A percentile compares a stretch with the other conserved stretches of the same genome.
phyloP scores from a whole-genome alignment of 441 rosid species.

The Pelargonium cotyledonis region DNA sequence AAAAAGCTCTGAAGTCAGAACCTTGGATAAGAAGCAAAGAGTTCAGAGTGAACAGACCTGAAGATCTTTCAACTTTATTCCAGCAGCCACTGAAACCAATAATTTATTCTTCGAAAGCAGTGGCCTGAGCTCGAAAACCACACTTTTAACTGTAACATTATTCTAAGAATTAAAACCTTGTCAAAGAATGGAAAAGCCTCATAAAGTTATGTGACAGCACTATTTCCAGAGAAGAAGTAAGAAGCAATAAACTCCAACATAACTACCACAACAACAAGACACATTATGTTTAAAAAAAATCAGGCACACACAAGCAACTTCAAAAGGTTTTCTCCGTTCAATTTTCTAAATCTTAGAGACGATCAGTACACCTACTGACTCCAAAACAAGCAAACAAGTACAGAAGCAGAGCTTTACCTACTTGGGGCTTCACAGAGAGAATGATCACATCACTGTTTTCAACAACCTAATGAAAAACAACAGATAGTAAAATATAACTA shows the following conservation, averaged over 20 bases:
- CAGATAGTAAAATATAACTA: neutral
- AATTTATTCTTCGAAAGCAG: conserved; percentile 58
- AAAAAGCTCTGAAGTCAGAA: neutral
- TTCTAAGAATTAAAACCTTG: neutral
- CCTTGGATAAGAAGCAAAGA: conserved; percentile 7
- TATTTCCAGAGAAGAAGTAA: too few relatives aligned
- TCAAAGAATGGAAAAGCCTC: neutral
- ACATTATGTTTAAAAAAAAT: too few relatives aligned
- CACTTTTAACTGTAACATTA: conserved; percentile 58
- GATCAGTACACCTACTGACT: neutral
- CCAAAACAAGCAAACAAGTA: too few relatives aligned
- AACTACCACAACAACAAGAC: neutral
- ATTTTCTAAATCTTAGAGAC: neutral
- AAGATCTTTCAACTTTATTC: conserved; percentile 67
- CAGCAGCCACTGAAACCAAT: conserved; percentile 85
- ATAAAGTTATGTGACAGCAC: neutral
- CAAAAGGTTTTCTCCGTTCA: neutral
- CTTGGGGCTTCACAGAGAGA: conserved; percentile 89
- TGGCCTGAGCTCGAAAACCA: conserved; percentile 49
- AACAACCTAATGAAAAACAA: conserved; percentile 50
- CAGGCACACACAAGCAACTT: neutral
- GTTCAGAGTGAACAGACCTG: conserved; percentile 40
- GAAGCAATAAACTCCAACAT: neutral
- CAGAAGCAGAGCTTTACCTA: conserved; percentile 36
- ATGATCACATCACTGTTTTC: conserved; percentile 68